Base-by-base conservation (phyloP, 176 grass and related monocot species). In the Aechmea fasciata region DNA sequence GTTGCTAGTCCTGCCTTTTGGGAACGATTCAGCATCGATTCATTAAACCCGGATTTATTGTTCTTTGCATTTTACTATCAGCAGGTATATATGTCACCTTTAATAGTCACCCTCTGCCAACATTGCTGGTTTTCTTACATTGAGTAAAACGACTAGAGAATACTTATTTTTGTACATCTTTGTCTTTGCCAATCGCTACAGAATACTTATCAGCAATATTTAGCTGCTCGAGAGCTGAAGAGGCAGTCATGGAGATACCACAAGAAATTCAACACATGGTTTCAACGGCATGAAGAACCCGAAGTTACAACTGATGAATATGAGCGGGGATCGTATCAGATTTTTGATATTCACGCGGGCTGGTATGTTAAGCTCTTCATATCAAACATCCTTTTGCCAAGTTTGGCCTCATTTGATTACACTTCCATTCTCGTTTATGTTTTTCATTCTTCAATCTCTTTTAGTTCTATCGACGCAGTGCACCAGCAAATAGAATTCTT, bases 41-140 rank as follows among this genome's bases (percentile, higher is more conserved):
- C 95, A 68, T 75, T 93, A 69, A 76, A 87, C 68, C 85, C 90
- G 1, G 95, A 99, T 80, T 77, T 86, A 76, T 68, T 99, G 20
- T 99, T 99, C 73, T 99, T 99, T 79, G 87, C 95, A 11, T 99
- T 99, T 76, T 99, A 99, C 72, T 90, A 99, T 70, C 95, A 93
- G 75, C 95, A 85, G 82, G 95, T 99, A 55, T 76, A 41, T 41
- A 41, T 41, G 33, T 6, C 1, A 7, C 33, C 33, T 5, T 0
- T 33, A 33, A 33, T 33, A 33, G 3, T 33, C 29, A 33, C 29
- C 29, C 29, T 41, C 33, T 41, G 33, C 33, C 29, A 33, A 33
- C 29, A 33, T 33, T 41, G 33, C 18, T 53, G 23, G 23, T 14
- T 17, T 14, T 11, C 22, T 19, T 52, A 13, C 64, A n/a, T 72